phyloP scores from a whole-genome alignment of 2,329 filamentous ascomycete genomes.

The Chlorencoelia australis region DNA sequence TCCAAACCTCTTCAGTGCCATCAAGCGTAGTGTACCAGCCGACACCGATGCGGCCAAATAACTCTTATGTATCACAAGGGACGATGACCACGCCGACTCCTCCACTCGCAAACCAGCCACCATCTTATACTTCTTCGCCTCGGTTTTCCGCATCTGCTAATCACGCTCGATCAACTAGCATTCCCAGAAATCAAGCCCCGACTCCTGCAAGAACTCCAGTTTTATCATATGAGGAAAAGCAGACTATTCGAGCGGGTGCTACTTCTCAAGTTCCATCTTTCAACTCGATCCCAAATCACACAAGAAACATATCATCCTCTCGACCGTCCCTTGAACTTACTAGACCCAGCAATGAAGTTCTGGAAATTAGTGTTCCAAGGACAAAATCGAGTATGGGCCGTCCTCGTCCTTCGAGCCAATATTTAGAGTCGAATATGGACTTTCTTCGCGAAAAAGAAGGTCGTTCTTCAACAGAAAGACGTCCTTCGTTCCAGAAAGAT shows the following conservation, averaged over 20 bases:
- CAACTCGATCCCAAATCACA: slow-evolving; percentile 28
- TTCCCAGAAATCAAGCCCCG: slow-evolving; percentile 28
- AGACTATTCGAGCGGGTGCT: slow-evolving; percentile 11
- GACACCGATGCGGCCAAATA: slow-evolving; percentile 27
- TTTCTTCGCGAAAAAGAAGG: slow-evolving; percentile 68
- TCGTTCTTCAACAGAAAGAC: slow-evolving; percentile 20
- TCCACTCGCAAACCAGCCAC: slow-evolving; percentile 23
- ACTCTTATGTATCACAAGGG: slow-evolving; percentile 51
- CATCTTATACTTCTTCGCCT: slow-evolving; percentile 12
- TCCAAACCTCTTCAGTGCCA: slow-evolving; percentile 39
- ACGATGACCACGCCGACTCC: slow-evolving; percentile 65
- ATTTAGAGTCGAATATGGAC: slow-evolving; percentile 73
- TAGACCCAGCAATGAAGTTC: slow-evolving; percentile 53
- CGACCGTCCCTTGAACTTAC: slow-evolving; percentile 63
- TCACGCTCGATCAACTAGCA: slow-evolving; percentile 41
- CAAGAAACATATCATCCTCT: slow-evolving; percentile 38
- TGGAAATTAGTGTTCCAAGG: slow-evolving; percentile 45
- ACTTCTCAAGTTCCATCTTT: slow-evolving; percentile 25
- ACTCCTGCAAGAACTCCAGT: slow-evolving; percentile 10
- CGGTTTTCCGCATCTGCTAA: slow-evolving; percentile 21
- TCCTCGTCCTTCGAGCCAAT: slow-evolving; percentile 69
- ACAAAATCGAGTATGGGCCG: slow-evolving; percentile 57
- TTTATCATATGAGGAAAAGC: slow-evolving; percentile 17
- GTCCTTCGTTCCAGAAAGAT: slow-evolving; percentile 19
- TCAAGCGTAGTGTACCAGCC: slow-evolving; percentile 24